These are phyloP conservation scores for Albatrellus ellisii DNA, from an alignment of 768 basidiomycete genomes.

Conservation along the genomic window DNA sequence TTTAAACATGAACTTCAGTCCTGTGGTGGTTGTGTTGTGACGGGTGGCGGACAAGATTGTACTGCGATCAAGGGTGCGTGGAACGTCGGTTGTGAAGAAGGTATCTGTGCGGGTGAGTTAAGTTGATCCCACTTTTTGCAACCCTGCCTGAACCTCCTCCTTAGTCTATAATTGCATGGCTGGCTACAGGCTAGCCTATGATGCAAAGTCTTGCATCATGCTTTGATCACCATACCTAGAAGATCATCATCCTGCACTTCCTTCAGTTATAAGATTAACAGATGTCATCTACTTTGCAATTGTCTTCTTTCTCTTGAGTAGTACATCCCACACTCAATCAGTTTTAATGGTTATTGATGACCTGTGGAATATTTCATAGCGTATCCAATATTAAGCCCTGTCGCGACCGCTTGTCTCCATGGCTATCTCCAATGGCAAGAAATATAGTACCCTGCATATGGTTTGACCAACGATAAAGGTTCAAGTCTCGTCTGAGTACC, in stretches of 20 bases:
- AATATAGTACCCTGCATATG: too few species aligned
- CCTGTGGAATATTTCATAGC: too few species aligned
- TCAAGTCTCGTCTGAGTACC: too few species aligned
- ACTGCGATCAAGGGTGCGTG: conserved; percentile 48
- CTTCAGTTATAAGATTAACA: too few species aligned
- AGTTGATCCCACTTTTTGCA: conserved; percentile 1
- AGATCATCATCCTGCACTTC: neutral
- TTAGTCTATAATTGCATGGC: conserved; percentile 38
- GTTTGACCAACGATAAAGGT: too few species aligned
- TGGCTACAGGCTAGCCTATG: conserved; percentile 30
- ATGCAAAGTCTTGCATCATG: conserved; percentile 30
- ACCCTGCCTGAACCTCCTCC: neutral
- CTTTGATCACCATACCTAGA: neutral
- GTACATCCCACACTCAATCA: too few species aligned
- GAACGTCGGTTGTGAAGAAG: conserved; percentile 57
- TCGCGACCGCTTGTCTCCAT: too few species aligned
- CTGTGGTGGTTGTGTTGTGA: conserved; percentile 62
- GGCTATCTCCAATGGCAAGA: too few species aligned
- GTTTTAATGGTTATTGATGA: too few species aligned
- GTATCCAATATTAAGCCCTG: too few species aligned
- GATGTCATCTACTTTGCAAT: too few species aligned
- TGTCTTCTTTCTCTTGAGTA: too few species aligned
- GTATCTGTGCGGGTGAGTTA: conserved; percentile 38
- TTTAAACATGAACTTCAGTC: conserved; percentile 46
- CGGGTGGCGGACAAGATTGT: conserved; percentile 60